These are phyloP conservation scores for Penicillium psychrofluorescens DNA, from an alignment of 495 filamentous ascomycete species.

Conservation along the genomic window DNA sequence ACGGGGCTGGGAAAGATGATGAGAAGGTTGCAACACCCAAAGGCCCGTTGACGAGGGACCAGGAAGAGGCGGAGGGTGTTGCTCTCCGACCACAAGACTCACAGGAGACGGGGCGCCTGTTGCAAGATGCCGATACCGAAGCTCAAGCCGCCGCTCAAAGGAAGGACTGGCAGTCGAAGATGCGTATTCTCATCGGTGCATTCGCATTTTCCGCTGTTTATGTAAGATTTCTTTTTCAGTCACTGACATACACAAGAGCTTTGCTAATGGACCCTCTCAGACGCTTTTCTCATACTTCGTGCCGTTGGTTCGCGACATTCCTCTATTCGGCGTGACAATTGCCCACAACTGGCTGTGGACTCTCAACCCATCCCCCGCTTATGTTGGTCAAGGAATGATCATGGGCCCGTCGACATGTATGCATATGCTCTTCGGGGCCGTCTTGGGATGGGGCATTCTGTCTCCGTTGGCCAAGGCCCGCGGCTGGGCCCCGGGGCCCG, in stretches of 20 bases:
- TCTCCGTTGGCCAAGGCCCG: slow-evolving; percentile 78
- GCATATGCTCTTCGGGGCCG: slow-evolving; percentile 90
- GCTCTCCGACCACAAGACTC: slow-evolving; percentile 2
- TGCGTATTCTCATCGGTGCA: slow-evolving; percentile 50
- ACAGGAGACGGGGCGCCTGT: slow-evolving; percentile 12
- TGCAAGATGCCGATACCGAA: slow-evolving; percentile 18
- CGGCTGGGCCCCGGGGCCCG: slow-evolving; percentile 84
- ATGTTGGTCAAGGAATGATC: slow-evolving; percentile 73
- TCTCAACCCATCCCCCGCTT: slow-evolving; percentile 89
- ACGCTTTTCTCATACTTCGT: slow-evolving; percentile 91
- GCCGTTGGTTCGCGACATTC: slow-evolving; percentile 74
- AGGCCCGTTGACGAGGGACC: no score
- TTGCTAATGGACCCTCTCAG: slow-evolving; percentile 27
- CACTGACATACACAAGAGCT: no score
- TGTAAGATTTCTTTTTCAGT: slow-evolving; percentile 18
- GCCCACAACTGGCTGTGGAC: slow-evolving; percentile 89
- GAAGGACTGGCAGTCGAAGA: slow-evolving; percentile 56
- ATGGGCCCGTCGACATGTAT: slow-evolving; percentile 87
- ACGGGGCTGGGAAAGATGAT: slow-evolving; percentile 49
- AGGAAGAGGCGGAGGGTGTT: slow-evolving; percentile 9
- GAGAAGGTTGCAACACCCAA: slow-evolving; percentile 1
- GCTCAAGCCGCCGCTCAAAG: slow-evolving; percentile 22
- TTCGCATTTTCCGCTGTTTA: slow-evolving; percentile 51
- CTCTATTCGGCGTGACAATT: slow-evolving; percentile 69
- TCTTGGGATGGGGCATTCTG: slow-evolving; percentile 86